These are phyloP conservation scores for Suillus cothurnatus DNA, from an alignment of 768 basidiomycete genomes.

Conservation along the genomic window DNA sequence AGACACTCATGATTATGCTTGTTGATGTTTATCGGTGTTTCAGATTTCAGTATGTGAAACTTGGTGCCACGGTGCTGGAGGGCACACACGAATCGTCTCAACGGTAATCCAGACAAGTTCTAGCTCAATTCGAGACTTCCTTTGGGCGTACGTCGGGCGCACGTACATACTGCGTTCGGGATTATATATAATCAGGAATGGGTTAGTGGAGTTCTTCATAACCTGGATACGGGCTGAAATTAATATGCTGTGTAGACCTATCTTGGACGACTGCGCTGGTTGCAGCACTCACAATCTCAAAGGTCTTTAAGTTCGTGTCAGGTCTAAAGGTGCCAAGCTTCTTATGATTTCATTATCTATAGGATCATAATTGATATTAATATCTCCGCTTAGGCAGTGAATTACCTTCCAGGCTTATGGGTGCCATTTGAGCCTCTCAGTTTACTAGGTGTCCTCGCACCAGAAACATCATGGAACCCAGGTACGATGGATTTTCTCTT, in stretches of 20 bases:
- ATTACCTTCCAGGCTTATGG: slow-evolving; percentile 20
- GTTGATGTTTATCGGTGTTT: not conserved
- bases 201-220: not conserved
- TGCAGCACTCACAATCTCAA: slow-evolving; percentile 13
- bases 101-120: not conserved
- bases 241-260: not conserved
- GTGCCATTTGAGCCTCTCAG: slow-evolving; percentile 24
- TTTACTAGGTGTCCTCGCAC: slow-evolving; percentile 12
- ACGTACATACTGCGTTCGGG: not conserved
- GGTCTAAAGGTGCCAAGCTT: slow-evolving; percentile 19
- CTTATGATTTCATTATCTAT: not conserved
- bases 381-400: slow-evolving; percentile 16
- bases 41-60: not conserved
- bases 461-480: slow-evolving; percentile 25
- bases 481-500: slow-evolving; percentile 10
- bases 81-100: not conserved
- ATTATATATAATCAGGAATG: slow-evolving; percentile 1
- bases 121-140: not conserved
- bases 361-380: not conserved
- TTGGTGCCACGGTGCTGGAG: not conserved
- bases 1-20: too few species aligned
- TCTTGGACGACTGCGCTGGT: slow-evolving; percentile 15
- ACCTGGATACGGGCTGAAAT: not conserved
- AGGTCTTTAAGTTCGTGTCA: slow-evolving; percentile 16
- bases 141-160: not conserved